phyloP scores from a whole-genome alignment of 805 yeast genomes.

The Komagataella mondaviorum region DNA sequence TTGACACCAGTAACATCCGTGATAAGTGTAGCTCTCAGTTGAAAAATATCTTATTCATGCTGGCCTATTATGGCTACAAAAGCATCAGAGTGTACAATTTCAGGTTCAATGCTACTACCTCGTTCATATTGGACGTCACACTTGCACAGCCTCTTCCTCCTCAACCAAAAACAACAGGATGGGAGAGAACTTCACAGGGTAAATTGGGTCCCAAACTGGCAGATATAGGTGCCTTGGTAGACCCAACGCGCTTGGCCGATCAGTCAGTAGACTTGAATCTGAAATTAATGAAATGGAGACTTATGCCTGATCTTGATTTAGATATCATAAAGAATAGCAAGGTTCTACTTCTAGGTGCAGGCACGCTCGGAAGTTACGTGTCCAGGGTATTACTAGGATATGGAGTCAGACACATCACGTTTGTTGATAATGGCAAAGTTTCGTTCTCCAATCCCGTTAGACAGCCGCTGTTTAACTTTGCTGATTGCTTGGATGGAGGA shows the following conservation, averaged over 20 bases:
- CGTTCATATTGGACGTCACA: constrained; percentile 15
- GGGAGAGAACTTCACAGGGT: constrained; percentile 76
- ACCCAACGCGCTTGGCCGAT: constrained; percentile 72
- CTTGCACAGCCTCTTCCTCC: constrained; percentile 4
- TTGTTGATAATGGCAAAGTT: constrained; percentile 82
- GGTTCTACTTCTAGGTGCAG: constrained; percentile 83
- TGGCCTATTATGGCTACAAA: constrained; percentile 18
- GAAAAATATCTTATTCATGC: constrained; percentile 13
- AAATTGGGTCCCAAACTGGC: constrained; percentile 74
- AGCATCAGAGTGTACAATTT: constrained; percentile 24
- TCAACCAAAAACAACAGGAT: constrained; percentile 51
- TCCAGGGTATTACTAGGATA: constrained; percentile 80
- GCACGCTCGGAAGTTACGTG: constrained; percentile 90
- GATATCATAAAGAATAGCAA: constrained; percentile 46
- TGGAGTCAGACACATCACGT: constrained; percentile 81
- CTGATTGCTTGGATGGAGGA: constrained; percentile 73
- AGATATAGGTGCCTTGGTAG: constrained; percentile 66
- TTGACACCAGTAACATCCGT: constrained; percentile 13
- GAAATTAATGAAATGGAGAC: constrained; percentile 93
- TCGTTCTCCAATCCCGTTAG: constrained; percentile 93
- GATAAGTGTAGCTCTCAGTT: constrained; percentile 10
- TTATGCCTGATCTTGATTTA: constrained; percentile 70
- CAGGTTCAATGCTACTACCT: constrained; percentile 17
- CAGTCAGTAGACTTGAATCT: constrained; percentile 89
- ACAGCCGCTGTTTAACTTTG: constrained; percentile 74